Evolutionary conservation across 352 stramenopile genomes (phyloP), one percentile per base, ranked within the genome.

Genomic region (Phytophthora chlamydospora): DNA sequence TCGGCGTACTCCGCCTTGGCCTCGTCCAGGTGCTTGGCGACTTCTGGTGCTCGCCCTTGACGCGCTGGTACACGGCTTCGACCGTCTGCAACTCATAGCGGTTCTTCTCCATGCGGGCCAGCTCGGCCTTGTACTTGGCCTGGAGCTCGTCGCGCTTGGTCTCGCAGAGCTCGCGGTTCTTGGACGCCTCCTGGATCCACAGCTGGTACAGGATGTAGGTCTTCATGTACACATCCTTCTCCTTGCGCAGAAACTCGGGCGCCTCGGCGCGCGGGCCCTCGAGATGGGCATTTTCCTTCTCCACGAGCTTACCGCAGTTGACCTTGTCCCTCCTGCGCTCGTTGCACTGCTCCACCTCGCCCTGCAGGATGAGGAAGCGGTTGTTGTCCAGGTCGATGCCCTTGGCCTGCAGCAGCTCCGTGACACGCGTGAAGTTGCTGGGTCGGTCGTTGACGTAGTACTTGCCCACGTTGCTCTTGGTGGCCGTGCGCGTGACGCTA

Each of bases 371-470:
- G 0, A 99, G 67, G 70, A 99, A 99, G 1, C 98, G 93, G 71
- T 99, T 99, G 83, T 99, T 99, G 73, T 99, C 97, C 16, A 99
- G 73, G 82, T 99, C 98, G 50, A 99, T 99, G 10, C 97, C 97
- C 55, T 98, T 97, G 33, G 77, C 80, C 14, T 90, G 79, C 13
- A 99, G 78, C 39, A 99, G 93, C 31, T 91, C 82, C 11, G 93
- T 97, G 49, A 99, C 96, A 41, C 98, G 83, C 33, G 89, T 98
- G 53, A 99, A 99, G 47, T 90, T 98, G 47, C 83, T 95, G 32
- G 89, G 86, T 29, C 89, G 83, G 36, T 94, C 93, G 73, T 99
- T 83, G 27, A 99, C 83, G 53, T 94, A 97, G 78, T 99, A 99
- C 62, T 98, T 98, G 68, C 86, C 98, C 21, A 89, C 89, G 80